These are phyloP conservation scores for Cladosporium sp. DNA, from an alignment of 2,329 filamentous ascomycete genomes.

Conservation along the genomic window DNA sequence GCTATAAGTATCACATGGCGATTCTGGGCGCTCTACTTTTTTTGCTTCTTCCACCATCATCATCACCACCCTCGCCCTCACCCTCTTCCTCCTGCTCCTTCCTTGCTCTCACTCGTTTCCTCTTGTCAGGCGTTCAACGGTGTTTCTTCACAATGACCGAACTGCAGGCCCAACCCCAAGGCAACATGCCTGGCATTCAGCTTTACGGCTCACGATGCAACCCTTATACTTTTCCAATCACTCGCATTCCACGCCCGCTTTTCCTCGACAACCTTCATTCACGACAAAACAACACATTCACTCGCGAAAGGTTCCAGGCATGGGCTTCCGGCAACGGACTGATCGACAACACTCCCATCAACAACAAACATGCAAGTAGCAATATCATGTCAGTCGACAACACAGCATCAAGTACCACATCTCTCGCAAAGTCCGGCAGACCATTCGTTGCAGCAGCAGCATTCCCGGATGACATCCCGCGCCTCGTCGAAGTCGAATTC, in stretches of 20 bases:
- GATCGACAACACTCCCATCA: background rate
- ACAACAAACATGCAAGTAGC: background rate
- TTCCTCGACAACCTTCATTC: conserved; percentile 17
- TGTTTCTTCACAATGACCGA: conserved; percentile 15
- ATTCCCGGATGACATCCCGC: conserved; percentile 31
- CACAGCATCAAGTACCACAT: background rate
- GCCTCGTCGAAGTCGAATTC: conserved; percentile 47
- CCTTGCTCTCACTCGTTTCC: background rate
- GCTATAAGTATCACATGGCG: conserved; percentile 1
- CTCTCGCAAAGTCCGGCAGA: background rate
- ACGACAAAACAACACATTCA: conserved; percentile 1
- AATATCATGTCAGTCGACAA: background rate
- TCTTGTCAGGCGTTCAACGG: conserved; percentile 13
- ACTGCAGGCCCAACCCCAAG: conserved; percentile 14
- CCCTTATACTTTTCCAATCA: conserved; percentile 15
- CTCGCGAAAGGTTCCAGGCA: conserved; percentile 9
- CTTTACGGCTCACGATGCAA: conserved; percentile 19
- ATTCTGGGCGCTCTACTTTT: background rate
- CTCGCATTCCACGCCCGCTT: conserved; percentile 9
- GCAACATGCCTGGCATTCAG: conserved; percentile 20
- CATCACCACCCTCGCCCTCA: background rate
- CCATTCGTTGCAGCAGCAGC: conserved; percentile 31
- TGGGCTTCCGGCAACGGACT: background rate
- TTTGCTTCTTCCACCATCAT: background rate
- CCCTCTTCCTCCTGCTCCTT: background rate